Evolutionary conservation across 768 basidiomycete genomes (phyloP).

Genomic region (Mycena metata): DNA sequence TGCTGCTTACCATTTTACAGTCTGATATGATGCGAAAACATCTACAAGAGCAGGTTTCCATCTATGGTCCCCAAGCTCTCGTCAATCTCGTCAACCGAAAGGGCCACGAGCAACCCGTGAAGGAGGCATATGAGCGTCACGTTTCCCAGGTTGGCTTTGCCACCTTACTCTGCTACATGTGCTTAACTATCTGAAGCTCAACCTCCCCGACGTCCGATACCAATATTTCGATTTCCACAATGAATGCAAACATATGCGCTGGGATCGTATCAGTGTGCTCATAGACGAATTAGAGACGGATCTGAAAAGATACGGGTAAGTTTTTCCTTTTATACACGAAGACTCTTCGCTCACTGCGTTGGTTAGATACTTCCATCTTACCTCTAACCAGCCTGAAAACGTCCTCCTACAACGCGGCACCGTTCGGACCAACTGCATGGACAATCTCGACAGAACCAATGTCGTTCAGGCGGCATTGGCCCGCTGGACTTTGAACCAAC

Average conservation of each 20-base stretch:
- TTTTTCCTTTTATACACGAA: background rate
- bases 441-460: slow-evolving; percentile 95
- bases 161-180: slow-evolving; percentile 17
- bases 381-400: slow-evolving; percentile 60
- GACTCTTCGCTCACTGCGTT: slow-evolving; percentile 17
- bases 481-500: slow-evolving; percentile 84
- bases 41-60: slow-evolving; percentile 75
- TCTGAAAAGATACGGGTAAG: slow-evolving; percentile 76
- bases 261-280: slow-evolving; percentile 90
- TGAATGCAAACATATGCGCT: slow-evolving; percentile 95
- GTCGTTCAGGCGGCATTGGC: slow-evolving; percentile 95
- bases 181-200: slow-evolving; percentile 57
- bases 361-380: slow-evolving; percentile 84
- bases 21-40: slow-evolving; percentile 79
- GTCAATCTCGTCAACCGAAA: slow-evolving; percentile 96
- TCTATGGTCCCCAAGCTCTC: slow-evolving; percentile 84
- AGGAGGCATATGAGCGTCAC: slow-evolving; percentile 92
- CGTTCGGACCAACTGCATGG: slow-evolving; percentile 98
- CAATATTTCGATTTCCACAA: slow-evolving; percentile 98
- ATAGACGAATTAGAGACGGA: slow-evolving; percentile 83
- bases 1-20: slow-evolving; percentile 53
- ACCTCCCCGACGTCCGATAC: slow-evolving; percentile 81
- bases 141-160: slow-evolving; percentile 67
- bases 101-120: slow-evolving; percentile 92
- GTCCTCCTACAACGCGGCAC: slow-evolving; percentile 78